A percentile compares a stretch with the other conserved stretches of the same genome.
phyloP scores from a whole-genome alignment of 768 basidiomycete species.

The Hericium alpestre region DNA sequence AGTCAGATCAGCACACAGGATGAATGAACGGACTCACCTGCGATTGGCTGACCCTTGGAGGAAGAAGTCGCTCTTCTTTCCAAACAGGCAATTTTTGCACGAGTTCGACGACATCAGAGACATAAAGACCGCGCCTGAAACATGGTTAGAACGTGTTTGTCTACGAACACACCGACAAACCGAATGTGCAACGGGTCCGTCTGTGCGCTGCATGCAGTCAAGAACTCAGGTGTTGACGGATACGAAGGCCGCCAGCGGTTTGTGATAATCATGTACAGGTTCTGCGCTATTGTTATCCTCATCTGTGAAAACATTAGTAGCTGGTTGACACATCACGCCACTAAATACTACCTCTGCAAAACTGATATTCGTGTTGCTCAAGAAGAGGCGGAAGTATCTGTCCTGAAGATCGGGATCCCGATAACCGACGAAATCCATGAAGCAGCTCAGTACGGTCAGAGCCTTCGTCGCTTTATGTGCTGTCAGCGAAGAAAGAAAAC shows the following conservation, averaged over 20 bases:
- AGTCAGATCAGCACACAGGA: not conserved
- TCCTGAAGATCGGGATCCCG: slow-evolving; percentile 61
- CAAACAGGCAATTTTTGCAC: slow-evolving; percentile 50
- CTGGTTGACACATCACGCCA: not conserved
- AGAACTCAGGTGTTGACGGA: slow-evolving; percentile 6
- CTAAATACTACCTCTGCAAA: slow-evolving; percentile 63
- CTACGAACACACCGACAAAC: not conserved
- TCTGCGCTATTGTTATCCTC: slow-evolving; percentile 5
- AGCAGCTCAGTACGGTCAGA: slow-evolving; percentile 50
- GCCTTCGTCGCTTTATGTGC: slow-evolving; percentile 58
- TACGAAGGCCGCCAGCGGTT: slow-evolving; percentile 11
- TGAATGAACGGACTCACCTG: slow-evolving; percentile 29
- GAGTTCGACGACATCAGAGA: slow-evolving; percentile 46
- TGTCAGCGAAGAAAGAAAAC: no score
- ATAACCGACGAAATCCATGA: slow-evolving; percentile 56
- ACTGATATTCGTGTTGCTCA: slow-evolving; percentile 67
- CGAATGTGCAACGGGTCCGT: slow-evolving; percentile 12
- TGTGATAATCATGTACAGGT: slow-evolving; percentile 9
- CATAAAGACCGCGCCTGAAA: slow-evolving; percentile 43
- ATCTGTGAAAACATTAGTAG: not conserved
- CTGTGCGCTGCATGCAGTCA: slow-evolving; percentile 2
- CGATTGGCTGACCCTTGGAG: slow-evolving; percentile 79
- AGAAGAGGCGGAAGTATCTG: slow-evolving; percentile 57
- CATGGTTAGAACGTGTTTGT: not conserved
- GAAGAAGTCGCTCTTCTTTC: slow-evolving; percentile 70